A percentile compares a stretch with the other conserved stretches of the same genome.
Conservation (phyloP, 805 yeast species). For the Komagataella pastoris region DNA sequence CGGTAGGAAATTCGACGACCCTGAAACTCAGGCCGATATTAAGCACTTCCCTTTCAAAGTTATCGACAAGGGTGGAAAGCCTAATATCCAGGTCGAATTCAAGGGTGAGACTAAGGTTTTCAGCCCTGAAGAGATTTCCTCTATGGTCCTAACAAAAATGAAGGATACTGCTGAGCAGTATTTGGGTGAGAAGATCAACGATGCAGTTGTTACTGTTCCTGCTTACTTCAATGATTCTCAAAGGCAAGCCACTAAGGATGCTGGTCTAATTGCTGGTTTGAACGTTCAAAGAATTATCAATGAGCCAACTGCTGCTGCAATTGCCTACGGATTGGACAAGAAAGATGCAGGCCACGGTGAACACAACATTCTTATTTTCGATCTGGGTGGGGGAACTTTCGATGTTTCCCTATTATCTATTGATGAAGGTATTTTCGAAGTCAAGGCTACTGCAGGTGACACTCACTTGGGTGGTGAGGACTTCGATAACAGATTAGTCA, state of each 20-base stretch:
- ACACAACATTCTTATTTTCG: constrained; percentile 84
- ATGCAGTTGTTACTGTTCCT: constrained; percentile 93
- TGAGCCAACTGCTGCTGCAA: constrained; percentile 97
- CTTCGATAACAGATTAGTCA: constrained; percentile 93
- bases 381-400: constrained; percentile 96
- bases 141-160: constrained; percentile 86
- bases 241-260: constrained; percentile 97
- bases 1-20: constrained; percentile 77
- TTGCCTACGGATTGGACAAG: constrained; percentile 88
- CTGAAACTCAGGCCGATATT: constrained; percentile 71
- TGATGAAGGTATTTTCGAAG: constrained; percentile 94
- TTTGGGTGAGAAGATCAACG: constrained; percentile 73
- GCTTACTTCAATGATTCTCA: constrained; percentile 97
- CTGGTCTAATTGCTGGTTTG: constrained; percentile 92
- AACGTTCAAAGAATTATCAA: constrained; percentile 90
- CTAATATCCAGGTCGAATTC: constrained; percentile 72
- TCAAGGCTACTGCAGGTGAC: constrained; percentile 87
- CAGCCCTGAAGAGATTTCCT: constrained; percentile 90
- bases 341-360: constrained; percentile 48
- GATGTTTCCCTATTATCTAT: constrained; percentile 88
- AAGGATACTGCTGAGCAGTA: constrained; percentile 81
- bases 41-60: constrained; percentile 82
- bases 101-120: constrained; percentile 77
- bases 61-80: constrained; percentile 62
- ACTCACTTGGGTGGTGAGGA: constrained; percentile 98